These are phyloP conservation scores for Entophlyctis luteolus DNA, from an alignment of 192 early-diverging fungal genomes.

Conservation along the genomic window DNA sequence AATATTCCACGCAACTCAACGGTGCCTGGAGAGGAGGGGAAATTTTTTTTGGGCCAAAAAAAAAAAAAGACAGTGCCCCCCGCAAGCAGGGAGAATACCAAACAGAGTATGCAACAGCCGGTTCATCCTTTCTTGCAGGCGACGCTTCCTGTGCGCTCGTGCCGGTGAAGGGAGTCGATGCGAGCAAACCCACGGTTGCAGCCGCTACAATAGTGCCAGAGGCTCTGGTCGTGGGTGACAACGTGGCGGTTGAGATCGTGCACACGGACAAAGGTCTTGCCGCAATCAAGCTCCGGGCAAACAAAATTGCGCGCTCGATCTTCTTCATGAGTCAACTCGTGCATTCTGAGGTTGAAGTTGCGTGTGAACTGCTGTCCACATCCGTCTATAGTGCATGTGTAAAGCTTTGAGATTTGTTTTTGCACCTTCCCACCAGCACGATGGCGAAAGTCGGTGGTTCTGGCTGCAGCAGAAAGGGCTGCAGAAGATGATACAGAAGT, in stretches of 20 bases:
- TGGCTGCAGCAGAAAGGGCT: background rate
- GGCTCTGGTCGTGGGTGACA: conserved; percentile 10
- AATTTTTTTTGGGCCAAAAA: too few relatives aligned
- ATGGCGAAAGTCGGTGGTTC: background rate
- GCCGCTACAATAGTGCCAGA: conserved; percentile 19
- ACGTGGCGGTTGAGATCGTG: conserved; percentile 68
- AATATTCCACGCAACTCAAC: too few relatives aligned
- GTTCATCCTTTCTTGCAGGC: background rate
- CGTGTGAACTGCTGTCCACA: conserved; percentile 64
- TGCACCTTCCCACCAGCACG: background rate
- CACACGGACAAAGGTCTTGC: conserved; percentile 67
- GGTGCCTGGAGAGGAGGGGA: too few relatives aligned
- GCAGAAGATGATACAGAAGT: background rate
- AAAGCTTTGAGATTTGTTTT: background rate
- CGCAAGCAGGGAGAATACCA: too few relatives aligned
- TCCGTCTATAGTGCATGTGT: conserved; percentile 50
- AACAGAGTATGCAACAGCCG: too few relatives aligned
- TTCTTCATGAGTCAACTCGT: conserved; percentile 56
- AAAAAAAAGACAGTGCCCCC: too few relatives aligned
- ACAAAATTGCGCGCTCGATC: conserved; percentile 60
- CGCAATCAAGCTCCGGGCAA: conserved; percentile 39
- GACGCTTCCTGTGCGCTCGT: background rate
- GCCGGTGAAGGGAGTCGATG: conserved; percentile 23
- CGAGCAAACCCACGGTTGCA: conserved; percentile 27
- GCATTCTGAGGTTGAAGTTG: conserved; percentile 63